phyloP scores from a whole-genome alignment of 768 basidiomycete species.

The Inosperma sp. region DNA sequence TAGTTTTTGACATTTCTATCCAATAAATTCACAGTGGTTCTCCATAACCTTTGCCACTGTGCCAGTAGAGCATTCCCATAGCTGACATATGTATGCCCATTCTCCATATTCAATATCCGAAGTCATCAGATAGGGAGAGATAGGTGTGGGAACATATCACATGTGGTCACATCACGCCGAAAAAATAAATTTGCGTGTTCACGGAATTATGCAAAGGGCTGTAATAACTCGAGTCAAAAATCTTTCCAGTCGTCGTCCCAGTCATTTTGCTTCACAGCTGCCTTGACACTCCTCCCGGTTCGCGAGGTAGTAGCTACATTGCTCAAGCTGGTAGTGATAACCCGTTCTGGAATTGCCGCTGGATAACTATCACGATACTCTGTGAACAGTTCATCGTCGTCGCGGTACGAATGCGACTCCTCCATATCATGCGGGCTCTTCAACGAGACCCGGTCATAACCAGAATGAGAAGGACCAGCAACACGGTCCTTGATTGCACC shows the following conservation, averaged over 20 bases:
- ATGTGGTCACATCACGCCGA: too few species aligned
- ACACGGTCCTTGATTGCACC: conserved; percentile 57
- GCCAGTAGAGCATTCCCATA: neutral
- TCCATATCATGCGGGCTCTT: conserved; percentile 39
- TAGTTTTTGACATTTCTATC: too few species aligned
- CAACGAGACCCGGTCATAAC: conserved; percentile 46
- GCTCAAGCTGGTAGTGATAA: conserved; percentile 13
- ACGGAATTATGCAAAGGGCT: too few species aligned
- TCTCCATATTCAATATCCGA: too few species aligned
- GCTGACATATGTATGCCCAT: too few species aligned
- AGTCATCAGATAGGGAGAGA: too few species aligned
- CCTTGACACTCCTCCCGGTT: too few species aligned
- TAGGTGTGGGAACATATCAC: too few species aligned
- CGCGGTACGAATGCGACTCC: conserved; percentile 63
- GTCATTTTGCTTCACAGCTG: conserved; percentile 46
- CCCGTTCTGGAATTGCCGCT: conserved; percentile 15
- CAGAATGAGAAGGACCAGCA: conserved; percentile 47
- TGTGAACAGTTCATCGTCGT: conserved; percentile 65
- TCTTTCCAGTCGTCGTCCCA: conserved; percentile 85
- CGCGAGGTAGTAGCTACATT: conserved; percentile 17
- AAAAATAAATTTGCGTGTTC: too few species aligned
- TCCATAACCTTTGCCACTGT: too few species aligned
- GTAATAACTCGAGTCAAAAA: conserved; percentile 47
- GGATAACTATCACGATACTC: conserved; percentile 34
- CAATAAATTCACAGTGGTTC: too few species aligned